Evolutionary conservation across 371 early-diverging fungal species (phyloP).

Genomic region (Mortierella sp.): DNA sequence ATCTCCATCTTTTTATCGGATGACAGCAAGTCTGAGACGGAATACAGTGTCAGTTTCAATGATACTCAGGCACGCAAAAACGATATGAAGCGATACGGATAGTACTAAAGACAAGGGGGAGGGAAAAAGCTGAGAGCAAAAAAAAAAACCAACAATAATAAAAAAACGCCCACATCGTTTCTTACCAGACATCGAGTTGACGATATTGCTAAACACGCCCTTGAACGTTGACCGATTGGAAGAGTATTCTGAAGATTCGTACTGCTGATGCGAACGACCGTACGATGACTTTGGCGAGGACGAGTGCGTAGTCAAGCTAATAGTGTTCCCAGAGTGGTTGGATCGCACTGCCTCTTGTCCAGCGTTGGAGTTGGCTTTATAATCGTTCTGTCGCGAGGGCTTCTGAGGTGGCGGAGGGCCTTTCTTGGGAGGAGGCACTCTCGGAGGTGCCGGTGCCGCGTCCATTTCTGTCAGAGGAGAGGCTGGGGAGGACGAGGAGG

Average conservation of each 20-base stretch:
- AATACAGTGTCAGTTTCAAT: too few species aligned
- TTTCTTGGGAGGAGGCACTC: conserved; percentile 20
- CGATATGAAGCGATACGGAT: too few species aligned
- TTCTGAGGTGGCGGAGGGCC: conserved; percentile 20
- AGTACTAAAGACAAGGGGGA: conserved; percentile 12
- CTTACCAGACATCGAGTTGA: conserved; percentile 66
- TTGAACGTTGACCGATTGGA: conserved; percentile 60
- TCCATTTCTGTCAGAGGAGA: conserved; percentile 32
- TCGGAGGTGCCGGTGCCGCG: conserved; percentile 3
- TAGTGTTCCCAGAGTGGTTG: conserved; percentile 9
- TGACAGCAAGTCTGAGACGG: conserved; percentile 63
- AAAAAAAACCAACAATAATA: conserved; percentile 2
- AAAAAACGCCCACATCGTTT: background rate
- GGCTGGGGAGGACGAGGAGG: conserved; percentile 27
- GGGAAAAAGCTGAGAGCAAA: background rate
- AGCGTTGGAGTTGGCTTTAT: conserved; percentile 2
- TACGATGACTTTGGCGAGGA: conserved; percentile 22
- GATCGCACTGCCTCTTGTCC: conserved; percentile 15
- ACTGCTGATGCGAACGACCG: conserved; percentile 14
- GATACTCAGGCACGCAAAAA: too few species aligned
- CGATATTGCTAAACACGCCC: conserved; percentile 70
- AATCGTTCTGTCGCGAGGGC: conserved; percentile 9
- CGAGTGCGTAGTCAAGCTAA: background rate
- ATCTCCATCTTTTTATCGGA: conserved; percentile 88
- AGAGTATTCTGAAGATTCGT: conserved; percentile 22